Evolutionary conservation across 768 basidiomycete genomes (phyloP), one percentile per base, ranked within the genome.

Genomic region (Termitomyces sp.): DNA sequence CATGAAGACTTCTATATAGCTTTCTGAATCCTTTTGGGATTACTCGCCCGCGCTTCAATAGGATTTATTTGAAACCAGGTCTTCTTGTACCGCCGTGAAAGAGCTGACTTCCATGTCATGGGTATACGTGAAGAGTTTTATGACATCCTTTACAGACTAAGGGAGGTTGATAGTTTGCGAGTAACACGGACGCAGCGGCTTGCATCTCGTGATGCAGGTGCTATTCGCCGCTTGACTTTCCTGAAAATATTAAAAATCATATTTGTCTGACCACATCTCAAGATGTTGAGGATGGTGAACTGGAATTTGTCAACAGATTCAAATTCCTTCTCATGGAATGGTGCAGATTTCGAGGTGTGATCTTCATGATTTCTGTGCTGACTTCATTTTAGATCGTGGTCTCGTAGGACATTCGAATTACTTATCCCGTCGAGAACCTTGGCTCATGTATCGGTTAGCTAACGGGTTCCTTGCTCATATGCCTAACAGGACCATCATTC

Each of bases 241-340:
- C 45, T 38, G 19, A 51, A 56, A 15, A 59, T 53, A 40, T 6
- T 52, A 30, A 52, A 35, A 21, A 35, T 56, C n/a, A 47, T 60
- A 15, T 33, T 50, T 40, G 6, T 33, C 12, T 59, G 60, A 44
- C 48, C 48, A n/a, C 19, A 46, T 37, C 57, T 62, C 28, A 56
- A 21, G 12, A 31, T 31, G 15, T 6, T 56, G 19, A 40, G 17
- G 19, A 48, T 59, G 21, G 9, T n/a, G 1, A 43, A 47, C 33
- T 58, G 54, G 42, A 50, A 47, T n/a, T 6, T 15, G 12, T 42
- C 50, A n/a, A 28, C 42, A 19, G 17, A 17, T 7, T 41, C 14
- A 6, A 10, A 33, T 35, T 44, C 30, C 17, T 15, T 17, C 11
- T 41, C 37, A 7, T 49, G 28, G 12, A 35, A 38, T 46, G 46